Percentiles rank a stretch among this genome's conserved stretches.
Evolutionary conservation across 495 filamentous ascomycete species (phyloP).

Genomic region (Pyrenula massariospora): DNA sequence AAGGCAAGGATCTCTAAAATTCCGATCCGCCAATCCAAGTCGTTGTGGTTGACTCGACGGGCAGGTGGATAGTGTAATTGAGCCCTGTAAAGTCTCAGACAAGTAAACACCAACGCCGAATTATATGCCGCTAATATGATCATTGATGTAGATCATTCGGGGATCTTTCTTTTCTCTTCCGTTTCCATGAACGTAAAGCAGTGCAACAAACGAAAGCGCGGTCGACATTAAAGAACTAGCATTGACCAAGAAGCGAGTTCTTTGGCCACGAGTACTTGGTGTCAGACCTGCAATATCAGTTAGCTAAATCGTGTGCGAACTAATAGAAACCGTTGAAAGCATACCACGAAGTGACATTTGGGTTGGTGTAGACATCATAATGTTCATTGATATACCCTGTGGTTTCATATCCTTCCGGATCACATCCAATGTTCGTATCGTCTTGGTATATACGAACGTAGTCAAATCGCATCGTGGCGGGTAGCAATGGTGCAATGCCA

Average conservation of each 20-base stretch:
- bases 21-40: too few relatives aligned
- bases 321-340: slow-evolving; percentile 2
- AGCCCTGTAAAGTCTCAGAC: too few relatives aligned
- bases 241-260: neutral
- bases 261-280: neutral
- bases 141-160: slow-evolving; percentile 7
- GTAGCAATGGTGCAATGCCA: slow-evolving; percentile 42
- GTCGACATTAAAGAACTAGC: neutral
- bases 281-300: neutral
- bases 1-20: too few relatives aligned
- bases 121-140: slow-evolving; percentile 25
- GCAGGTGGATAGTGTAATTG: too few relatives aligned
- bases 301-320: neutral
- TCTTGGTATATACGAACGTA: slow-evolving; percentile 70
- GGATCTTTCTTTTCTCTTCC: neutral
- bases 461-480: slow-evolving; percentile 61
- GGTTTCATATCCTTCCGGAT: slow-evolving; percentile 58
- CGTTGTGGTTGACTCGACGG: too few relatives aligned
- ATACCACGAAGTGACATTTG: slow-evolving; percentile 46
- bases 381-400: slow-evolving; percentile 61
- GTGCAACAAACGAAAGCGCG: neutral
- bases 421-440: slow-evolving; percentile 51
- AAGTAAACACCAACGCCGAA: slow-evolving; percentile 14
- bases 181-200: neutral
- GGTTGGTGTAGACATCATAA: slow-evolving; percentile 48